Conservation (phyloP, 192 early-diverging fungal genomes). For the Globomyces pollinis-pini region DNA sequence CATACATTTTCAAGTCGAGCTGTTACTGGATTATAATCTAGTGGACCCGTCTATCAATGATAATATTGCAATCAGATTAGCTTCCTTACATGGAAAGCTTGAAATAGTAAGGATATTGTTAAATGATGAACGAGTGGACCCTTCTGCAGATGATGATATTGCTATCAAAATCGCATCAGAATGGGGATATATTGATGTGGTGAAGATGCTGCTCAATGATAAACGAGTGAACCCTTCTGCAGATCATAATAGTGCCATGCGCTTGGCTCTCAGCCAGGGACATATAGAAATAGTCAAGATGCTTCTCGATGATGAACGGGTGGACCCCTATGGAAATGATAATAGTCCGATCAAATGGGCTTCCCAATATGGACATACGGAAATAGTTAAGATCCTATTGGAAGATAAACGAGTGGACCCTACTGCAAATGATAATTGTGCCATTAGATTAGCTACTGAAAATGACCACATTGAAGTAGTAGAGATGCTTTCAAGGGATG, state of each 20-base stretch:
- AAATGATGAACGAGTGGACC: not conserved
- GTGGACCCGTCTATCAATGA: not conserved
- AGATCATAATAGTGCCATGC: not conserved
- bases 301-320: not conserved
- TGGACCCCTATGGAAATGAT: not conserved
- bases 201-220: not conserved
- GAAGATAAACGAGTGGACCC: not conserved
- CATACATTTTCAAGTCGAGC: too few relatives aligned
- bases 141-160: not conserved
- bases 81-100: not conserved
- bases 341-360: not conserved
- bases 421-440: not conserved
- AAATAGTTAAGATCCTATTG: not conserved
- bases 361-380: not conserved
- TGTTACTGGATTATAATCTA: too few relatives aligned
- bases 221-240: not conserved
- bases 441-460: not conserved
- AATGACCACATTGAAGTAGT: not conserved
- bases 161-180: not conserved
- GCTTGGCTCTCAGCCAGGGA: not conserved
- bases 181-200: not conserved
- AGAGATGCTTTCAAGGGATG: not conserved
- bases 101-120: not conserved
- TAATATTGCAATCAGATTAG: not conserved
- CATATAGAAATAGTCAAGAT: not conserved